These are phyloP conservation scores for Xylaria palmicola DNA, from an alignment of 495 filamentous ascomycete genomes.

Conservation along the genomic window DNA sequence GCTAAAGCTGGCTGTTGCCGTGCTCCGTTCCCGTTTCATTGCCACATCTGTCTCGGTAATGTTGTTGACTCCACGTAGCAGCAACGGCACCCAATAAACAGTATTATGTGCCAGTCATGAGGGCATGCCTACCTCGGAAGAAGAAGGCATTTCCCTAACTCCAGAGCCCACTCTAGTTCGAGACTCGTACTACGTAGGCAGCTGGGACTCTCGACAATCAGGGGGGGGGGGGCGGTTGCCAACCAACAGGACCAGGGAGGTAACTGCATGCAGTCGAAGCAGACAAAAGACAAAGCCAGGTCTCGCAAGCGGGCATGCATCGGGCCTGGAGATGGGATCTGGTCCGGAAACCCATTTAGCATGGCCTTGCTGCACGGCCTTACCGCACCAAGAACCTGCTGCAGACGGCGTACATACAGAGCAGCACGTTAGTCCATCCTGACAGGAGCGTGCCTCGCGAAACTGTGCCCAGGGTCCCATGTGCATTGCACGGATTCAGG, in stretches of 20 bases:
- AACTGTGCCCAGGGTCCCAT: not conserved
- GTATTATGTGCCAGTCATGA: not conserved
- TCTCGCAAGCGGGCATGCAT: constrained; percentile 8
- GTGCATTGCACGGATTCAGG: not conserved
- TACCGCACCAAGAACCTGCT: not conserved
- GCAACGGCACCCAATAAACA: not conserved
- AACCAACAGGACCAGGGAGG: not conserved
- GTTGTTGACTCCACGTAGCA: constrained; percentile 4
- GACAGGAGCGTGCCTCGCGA: constrained; percentile 6
- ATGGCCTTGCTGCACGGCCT: no score
- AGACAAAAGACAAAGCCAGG: constrained; percentile 7
- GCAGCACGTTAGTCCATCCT: no score
- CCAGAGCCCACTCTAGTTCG: not conserved
- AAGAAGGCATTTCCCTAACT: not conserved
- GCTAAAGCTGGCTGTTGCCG: constrained; percentile 7
- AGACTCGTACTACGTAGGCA: not conserved
- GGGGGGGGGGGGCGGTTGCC: no score
- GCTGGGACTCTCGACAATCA: no score
- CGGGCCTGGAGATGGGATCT: constrained; percentile 1
- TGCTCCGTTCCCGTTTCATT: not conserved
- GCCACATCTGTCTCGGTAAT: not conserved
- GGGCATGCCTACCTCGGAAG: not conserved
- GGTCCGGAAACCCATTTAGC: not conserved
- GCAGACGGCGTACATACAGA: not conserved
- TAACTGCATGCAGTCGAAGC: constrained; percentile 10